Base-by-base conservation (phyloP, 148 eudicot genomes). In the Vaccinium corymbosum region DNA sequence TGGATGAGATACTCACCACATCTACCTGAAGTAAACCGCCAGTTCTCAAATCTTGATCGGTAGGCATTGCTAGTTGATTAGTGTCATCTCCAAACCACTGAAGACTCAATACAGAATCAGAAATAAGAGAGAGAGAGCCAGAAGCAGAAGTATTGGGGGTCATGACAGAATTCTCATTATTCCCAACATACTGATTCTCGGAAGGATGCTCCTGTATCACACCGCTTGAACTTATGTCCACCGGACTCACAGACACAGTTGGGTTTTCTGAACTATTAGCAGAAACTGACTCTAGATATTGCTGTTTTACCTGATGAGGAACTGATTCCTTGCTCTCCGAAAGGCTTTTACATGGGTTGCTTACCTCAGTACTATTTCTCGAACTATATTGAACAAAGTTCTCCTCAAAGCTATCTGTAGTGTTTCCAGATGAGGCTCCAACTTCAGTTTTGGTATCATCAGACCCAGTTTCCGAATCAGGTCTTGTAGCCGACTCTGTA, bases 1-100 rank as follows among this genome's bases (percentile, higher is more conserved):
- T 87, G 59, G 97, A 86, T 73, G 94, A 87, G 83, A 90, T 78
- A 87, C 93, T 91, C 84, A 88, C 88, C 87, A 91, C 82, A 87
- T 92, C 93, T 76, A 93, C 90, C 71, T 91, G 94, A 81, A 91
- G 86, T 66, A 86, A 52, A 87, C 84, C 89, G 77, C 84, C 86
- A 81, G 56, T 84, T 82, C 73, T 81, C 81, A 80, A 55, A 82
- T 80, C 83, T 77, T 73, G 85, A 42, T 85, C 86, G 68, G 86
- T 81, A 46, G 85, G 27, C 8, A 84, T 77, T 56, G 80, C 64
- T 25, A 48, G 56, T 61, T 74, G 76, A 83, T 80, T 52, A 68
- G 71, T 62, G 52, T 86, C 82, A 81, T 76, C 72, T 35, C 87
- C 85, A 32, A 85, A 80, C 76, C 82, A 84, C 38, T 70, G 88